Percentiles rank a stretch among this genome's conserved stretches.
These are phyloP conservation scores for Zygoascus ofunaensis DNA, from an alignment of 805 yeast species.

Conservation along the genomic window DNA sequence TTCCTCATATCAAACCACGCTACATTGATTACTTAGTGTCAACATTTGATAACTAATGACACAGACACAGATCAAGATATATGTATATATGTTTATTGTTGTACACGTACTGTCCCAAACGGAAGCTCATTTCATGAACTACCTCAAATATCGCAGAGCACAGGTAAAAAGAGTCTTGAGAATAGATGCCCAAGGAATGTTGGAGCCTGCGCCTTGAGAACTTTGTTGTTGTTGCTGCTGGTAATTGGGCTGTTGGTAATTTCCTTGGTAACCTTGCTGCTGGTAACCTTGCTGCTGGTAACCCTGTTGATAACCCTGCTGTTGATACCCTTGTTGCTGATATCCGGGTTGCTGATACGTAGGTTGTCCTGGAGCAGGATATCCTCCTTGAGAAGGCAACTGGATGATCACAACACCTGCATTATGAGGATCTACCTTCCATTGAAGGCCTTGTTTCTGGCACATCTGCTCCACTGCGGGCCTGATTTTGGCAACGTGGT, in stretches of 20 bases:
- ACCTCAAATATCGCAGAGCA: not conserved
- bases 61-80: no score
- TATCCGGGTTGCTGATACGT: no score
- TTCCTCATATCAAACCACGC: slow-evolving; percentile 54
- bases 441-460: slow-evolving; percentile 49
- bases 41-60: not conserved
- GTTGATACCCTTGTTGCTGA: slow-evolving; percentile 13
- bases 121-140: no score
- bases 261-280: slow-evolving; percentile 6
- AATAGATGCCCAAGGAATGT: not conserved
- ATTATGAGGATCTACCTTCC: slow-evolving; percentile 59
- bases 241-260: slow-evolving; percentile 7
- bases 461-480: slow-evolving; percentile 84
- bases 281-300: slow-evolving; percentile 10
- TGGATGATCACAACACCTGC: slow-evolving; percentile 74
- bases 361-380: not conserved
- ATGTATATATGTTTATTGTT: no score
- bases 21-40: slow-evolving; percentile 55
- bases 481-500: slow-evolving; percentile 76
- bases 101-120: no score
- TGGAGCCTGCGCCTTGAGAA: not conserved
- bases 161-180: not conserved
- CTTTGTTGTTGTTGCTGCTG: slow-evolving; percentile 3
- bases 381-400: slow-evolving; percentile 29
- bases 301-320: slow-evolving; percentile 13